Percentiles rank a stretch among this genome's conserved stretches.
Evolutionary conservation across 2,329 filamentous ascomycete species (phyloP).

Genomic region (Cladosporium halotolerans): DNA sequence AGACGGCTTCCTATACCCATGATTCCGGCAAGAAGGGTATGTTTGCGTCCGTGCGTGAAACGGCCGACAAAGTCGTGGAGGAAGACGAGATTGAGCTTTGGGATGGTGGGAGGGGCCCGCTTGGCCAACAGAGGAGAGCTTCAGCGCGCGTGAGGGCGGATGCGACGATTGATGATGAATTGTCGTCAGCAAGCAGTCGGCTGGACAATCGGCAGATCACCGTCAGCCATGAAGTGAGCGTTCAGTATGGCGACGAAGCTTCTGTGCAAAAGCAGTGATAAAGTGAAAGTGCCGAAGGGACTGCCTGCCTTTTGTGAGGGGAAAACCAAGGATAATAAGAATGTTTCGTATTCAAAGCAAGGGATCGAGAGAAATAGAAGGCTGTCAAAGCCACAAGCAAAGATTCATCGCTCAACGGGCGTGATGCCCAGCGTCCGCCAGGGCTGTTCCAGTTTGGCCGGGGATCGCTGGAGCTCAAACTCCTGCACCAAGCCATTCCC

Average conservation of each 20-base stretch:
- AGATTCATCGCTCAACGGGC: not conserved
- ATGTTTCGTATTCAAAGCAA: too few relatives aligned
- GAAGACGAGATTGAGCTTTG: slow-evolving; percentile 2
- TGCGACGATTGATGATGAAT: not conserved
- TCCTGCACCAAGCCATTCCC: not conserved
- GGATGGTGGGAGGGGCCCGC: not conserved
- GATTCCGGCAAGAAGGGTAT: not conserved
- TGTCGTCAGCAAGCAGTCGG: too few relatives aligned
- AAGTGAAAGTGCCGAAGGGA: too few relatives aligned
- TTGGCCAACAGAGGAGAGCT: not conserved
- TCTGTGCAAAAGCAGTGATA: too few relatives aligned
- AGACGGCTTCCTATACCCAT: not conserved
- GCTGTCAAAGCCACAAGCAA: not conserved
- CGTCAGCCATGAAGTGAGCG: not conserved
- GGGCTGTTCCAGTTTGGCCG: not conserved
- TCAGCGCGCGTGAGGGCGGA: not conserved
- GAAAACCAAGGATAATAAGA: too few relatives aligned
- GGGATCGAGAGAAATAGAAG: too few relatives aligned
- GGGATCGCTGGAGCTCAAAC: not conserved
- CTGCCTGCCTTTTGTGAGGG: too few relatives aligned
- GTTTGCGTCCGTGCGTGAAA: not conserved
- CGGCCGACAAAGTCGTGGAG: not conserved
- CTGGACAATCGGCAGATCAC: not conserved
- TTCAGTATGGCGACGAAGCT: not conserved
- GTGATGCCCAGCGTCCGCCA: slow-evolving; percentile 2